A percentile compares a stretch with the other conserved stretches of the same genome.
phyloP scores from a whole-genome alignment of 352 stramenopile species.

The Phytophthora melonis region DNA sequence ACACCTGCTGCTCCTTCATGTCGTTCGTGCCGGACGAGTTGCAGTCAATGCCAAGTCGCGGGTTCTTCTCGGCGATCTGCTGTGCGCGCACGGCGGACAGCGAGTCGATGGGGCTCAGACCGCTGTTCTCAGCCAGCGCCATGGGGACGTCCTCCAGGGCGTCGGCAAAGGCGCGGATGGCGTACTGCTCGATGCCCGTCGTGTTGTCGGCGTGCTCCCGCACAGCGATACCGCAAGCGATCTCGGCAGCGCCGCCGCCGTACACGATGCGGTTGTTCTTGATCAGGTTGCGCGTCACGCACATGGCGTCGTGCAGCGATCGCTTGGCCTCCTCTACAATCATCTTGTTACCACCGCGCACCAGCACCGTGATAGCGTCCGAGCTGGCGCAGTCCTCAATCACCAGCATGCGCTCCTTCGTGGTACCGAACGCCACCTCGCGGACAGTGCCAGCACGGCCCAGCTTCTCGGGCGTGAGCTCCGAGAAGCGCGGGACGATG shows the following conservation, averaged over 20 bases:
- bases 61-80: conserved; percentile 96
- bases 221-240: conserved; percentile 97
- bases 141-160: conserved; percentile 99
- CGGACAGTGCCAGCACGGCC: conserved; percentile 94
- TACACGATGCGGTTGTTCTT: conserved; percentile 99
- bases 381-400: conserved; percentile 99
- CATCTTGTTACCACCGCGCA: conserved; percentile 99
- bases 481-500: conserved; percentile 98
- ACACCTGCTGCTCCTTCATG: conserved; percentile 99
- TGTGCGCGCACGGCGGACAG: conserved; percentile 97
- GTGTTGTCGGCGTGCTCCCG: conserved; percentile 87
- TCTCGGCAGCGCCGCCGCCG: conserved; percentile 97
- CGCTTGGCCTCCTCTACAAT: conserved; percentile 99
- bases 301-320: conserved; percentile 99
- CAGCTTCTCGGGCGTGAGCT: conserved; percentile 98
- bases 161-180: conserved; percentile 98
- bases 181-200: conserved; percentile 95
- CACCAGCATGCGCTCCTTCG: conserved; percentile 98
- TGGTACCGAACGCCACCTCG: conserved; percentile 98
- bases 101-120: conserved; percentile 97
- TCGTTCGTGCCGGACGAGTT: conserved; percentile 94
- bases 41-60: conserved; percentile 97
- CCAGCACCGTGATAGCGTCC: conserved; percentile 98
- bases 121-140: conserved; percentile 99
- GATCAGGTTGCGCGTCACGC: conserved; percentile 99